Conservation (phyloP, 371 early-diverging fungal species). For the Mortierella sp. region DNA sequence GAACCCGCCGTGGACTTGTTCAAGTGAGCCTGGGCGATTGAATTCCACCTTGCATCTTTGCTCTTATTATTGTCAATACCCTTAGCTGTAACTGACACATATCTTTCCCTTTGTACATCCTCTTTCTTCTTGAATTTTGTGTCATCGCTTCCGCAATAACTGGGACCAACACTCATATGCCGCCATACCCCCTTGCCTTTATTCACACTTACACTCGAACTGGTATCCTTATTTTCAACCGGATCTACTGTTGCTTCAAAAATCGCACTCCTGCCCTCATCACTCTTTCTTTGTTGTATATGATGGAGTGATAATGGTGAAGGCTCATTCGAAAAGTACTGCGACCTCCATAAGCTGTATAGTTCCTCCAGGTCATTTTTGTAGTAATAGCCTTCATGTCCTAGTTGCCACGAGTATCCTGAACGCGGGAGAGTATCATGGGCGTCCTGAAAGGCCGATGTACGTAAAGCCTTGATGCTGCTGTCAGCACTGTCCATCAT, state of each 20-base stretch:
- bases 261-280: not conserved
- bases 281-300: not conserved
- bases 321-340: not conserved
- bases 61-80: not conserved
- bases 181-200: not conserved
- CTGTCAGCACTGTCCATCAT: not conserved
- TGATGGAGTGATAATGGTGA: not conserved
- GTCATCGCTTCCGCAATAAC: not conserved
- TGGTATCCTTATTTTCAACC: not conserved
- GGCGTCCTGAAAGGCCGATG: not conserved
- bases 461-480: not conserved
- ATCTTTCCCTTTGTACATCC: not conserved
- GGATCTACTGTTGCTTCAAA: not conserved
- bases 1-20: not conserved
- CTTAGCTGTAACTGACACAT: not conserved
- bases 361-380: constrained; percentile 15
- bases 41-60: not conserved
- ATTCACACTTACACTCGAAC: not conserved
- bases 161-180: not conserved
- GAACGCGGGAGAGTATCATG: not conserved
- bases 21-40: not conserved
- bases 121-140: not conserved
- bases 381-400: constrained; percentile 30
- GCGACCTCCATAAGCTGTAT: constrained; percentile 9
- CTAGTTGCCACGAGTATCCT: not conserved